A percentile compares a stretch with the other conserved stretches of the same genome.
Conservation (phyloP, 2,329 filamentous ascomycete species). For the Colletotrichum sp. region DNA sequence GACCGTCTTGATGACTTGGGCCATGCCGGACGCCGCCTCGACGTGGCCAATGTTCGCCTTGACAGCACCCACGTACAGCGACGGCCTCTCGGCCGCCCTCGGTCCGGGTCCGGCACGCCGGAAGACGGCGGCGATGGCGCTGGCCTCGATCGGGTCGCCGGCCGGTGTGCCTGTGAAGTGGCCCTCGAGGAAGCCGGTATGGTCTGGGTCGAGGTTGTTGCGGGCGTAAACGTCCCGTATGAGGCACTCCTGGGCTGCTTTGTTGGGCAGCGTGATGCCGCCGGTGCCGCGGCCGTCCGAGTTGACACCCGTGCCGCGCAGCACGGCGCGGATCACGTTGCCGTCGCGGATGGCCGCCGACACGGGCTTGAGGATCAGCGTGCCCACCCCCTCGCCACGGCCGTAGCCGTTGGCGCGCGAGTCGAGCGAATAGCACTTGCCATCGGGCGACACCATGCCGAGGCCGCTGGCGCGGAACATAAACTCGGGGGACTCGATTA, state of each 20-base stretch:
- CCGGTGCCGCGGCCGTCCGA: constrained; percentile 41
- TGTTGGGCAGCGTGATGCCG: constrained; percentile 42
- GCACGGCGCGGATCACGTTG: constrained; percentile 40
- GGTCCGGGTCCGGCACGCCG: constrained; percentile 31
- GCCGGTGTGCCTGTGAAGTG: constrained; percentile 47
- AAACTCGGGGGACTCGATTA: constrained; percentile 22
- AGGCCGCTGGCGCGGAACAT: constrained; percentile 21
- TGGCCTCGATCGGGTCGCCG: constrained; percentile 60
- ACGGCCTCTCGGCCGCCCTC: constrained; percentile 15
- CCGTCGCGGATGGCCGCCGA: constrained; percentile 45
- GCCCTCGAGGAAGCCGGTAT: constrained; percentile 1
- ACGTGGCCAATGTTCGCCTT: constrained; percentile 27
- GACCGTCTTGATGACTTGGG: not conserved
- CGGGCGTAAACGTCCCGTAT: not conserved
- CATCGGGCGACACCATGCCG: not conserved
- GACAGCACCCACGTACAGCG: constrained; percentile 26
- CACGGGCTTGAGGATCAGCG: constrained; percentile 49
- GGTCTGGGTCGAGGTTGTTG: not conserved
- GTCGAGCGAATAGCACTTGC: constrained; percentile 2
- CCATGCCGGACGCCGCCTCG: not conserved
- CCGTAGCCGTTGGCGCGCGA: constrained; percentile 4
- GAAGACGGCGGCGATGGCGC: constrained; percentile 50
- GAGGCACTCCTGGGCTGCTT: constrained; percentile 4
- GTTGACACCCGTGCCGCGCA: constrained; percentile 37
- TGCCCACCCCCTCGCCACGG: constrained; percentile 4